Conservation (phyloP, 176 grass and related monocot genomes). For the Carex kokanica region DNA sequence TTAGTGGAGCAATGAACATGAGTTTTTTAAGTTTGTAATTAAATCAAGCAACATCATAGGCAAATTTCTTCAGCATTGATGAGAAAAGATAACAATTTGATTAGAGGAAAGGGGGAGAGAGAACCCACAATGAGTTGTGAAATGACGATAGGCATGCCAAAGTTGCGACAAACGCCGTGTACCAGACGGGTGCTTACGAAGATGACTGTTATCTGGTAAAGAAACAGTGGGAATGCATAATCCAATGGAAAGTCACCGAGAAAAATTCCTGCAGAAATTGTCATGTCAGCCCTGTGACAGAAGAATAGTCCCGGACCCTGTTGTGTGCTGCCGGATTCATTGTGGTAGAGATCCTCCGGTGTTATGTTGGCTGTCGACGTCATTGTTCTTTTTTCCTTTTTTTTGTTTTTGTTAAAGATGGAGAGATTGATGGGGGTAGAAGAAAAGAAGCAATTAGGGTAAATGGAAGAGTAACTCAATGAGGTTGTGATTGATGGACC, state of each 20-base stretch:
- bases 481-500: background rate
- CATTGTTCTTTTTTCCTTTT: background rate
- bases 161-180: slow-evolving; percentile 33
- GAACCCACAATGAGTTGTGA: slow-evolving; percentile 62
- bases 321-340: background rate
- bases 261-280: slow-evolving; percentile 63
- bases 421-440: background rate
- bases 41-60: background rate
- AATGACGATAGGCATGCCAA: slow-evolving; percentile 48
- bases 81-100: background rate
- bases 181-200: slow-evolving; percentile 41
- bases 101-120: background rate
- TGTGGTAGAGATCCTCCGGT: slow-evolving; percentile 22
- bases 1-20: background rate
- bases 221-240: slow-evolving; percentile 68
- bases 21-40: background rate
- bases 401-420: background rate
- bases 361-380: background rate
- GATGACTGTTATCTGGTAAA: slow-evolving; percentile 50
- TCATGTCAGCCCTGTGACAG: slow-evolving; percentile 40
- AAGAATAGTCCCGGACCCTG: background rate
- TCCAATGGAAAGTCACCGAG: slow-evolving; percentile 75
- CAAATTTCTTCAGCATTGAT: background rate
- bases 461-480: background rate
- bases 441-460: background rate